A percentile compares a stretch with the other conserved stretches of the same genome.
phyloP scores from a whole-genome alignment of 2,329 filamentous ascomycete species.

The Alternaria brassicicola region DNA sequence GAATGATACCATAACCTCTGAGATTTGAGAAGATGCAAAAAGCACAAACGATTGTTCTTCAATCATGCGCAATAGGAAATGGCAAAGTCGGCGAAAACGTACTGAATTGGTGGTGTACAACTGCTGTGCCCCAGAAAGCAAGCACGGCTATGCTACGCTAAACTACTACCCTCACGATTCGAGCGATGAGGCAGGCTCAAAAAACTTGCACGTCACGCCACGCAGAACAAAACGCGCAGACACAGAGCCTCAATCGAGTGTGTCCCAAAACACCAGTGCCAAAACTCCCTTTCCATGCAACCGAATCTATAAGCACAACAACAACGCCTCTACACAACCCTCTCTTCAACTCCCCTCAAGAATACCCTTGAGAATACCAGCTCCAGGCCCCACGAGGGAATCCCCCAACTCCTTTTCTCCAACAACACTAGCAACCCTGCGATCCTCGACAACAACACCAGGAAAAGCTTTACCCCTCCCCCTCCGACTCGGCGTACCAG shows the following conservation, averaged over 20 bases:
- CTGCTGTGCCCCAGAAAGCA: neutral
- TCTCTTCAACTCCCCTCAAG: constrained; percentile 29
- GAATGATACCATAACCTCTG: constrained; percentile 1
- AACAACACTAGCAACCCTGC: constrained; percentile 77
- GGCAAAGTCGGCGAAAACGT: neutral
- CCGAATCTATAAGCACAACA: neutral
- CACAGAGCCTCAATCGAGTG: neutral
- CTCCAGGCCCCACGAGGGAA: constrained; percentile 65
- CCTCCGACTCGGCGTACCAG: constrained; percentile 74
- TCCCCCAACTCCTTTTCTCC: constrained; percentile 78
- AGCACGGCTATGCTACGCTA: constrained; percentile 13
- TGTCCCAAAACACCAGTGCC: neutral
- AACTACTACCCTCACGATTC: constrained; percentile 4
- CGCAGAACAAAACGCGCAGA: constrained; percentile 4
- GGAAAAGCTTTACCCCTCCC: constrained; percentile 57
- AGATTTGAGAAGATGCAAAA: neutral
- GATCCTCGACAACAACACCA: constrained; percentile 69
- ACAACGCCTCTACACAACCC: neutral
- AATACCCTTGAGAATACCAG: constrained; percentile 44
- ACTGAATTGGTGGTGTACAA: constrained; percentile 3
- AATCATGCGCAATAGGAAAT: neutral
- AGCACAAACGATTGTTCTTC: neutral
- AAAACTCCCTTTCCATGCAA: neutral
- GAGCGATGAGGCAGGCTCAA: constrained; percentile 1
- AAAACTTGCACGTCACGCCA: constrained; percentile 5